phyloP scores from a whole-genome alignment of 805 yeast genomes.

The Candida yuanshanica region DNA sequence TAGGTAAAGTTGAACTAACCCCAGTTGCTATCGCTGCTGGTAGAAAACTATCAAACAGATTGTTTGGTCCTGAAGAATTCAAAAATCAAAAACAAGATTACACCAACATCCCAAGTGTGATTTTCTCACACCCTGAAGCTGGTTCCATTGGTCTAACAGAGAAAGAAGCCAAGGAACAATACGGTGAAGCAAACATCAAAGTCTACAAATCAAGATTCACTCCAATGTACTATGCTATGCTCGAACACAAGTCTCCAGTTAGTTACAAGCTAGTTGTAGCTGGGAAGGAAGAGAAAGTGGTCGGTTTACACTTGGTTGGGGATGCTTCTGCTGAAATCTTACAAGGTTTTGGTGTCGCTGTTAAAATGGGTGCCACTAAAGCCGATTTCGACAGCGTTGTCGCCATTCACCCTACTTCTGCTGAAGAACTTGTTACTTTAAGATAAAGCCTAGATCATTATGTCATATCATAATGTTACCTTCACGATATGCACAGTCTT shows the following conservation, averaged over 20 bases:
- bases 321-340: conserved; percentile 86
- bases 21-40: conserved; percentile 99
- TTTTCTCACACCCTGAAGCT: conserved; percentile 97
- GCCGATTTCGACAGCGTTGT: conserved; percentile 92
- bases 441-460: too few species aligned
- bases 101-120: conserved; percentile 84
- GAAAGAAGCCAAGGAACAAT: conserved; percentile 67
- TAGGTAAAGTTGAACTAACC: conserved; percentile 88
- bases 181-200: conserved; percentile 76
- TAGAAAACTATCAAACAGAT: conserved; percentile 83
- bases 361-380: conserved; percentile 99
- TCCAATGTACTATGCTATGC: conserved; percentile 90
- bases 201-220: conserved; percentile 78
- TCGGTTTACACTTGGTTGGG: conserved; percentile 92
- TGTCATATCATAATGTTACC: too few species aligned
- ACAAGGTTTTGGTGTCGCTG: conserved; percentile 98
- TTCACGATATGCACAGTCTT: too few species aligned
- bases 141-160: conserved; percentile 90
- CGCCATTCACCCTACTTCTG: conserved; percentile 98
- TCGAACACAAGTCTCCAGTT: conserved; percentile 74
- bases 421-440: conserved; percentile 90
- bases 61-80: conserved; percentile 75
- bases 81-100: conserved; percentile 79
- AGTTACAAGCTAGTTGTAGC: conserved; percentile 76
- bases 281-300: conserved; percentile 85